phyloP scores from a whole-genome alignment of 768 basidiomycete species.

The Collybia mongolica region DNA sequence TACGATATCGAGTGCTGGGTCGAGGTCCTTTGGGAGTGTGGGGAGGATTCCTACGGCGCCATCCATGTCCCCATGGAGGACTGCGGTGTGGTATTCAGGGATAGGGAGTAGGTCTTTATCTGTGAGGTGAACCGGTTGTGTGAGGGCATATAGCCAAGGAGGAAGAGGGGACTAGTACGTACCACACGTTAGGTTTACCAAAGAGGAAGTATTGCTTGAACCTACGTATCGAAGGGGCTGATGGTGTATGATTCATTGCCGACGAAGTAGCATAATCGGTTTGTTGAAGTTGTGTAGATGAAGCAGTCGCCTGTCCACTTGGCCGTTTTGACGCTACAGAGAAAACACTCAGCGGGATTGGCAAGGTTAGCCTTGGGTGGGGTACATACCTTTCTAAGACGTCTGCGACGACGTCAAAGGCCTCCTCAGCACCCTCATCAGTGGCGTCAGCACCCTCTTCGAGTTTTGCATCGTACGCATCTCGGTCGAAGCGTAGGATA shows the following conservation, averaged over 20 bases:
- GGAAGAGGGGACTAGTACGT: slow-evolving; percentile 70
- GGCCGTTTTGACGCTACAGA: slow-evolving; percentile 79
- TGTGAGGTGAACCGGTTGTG: slow-evolving; percentile 94
- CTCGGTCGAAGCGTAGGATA: slow-evolving; percentile 85
- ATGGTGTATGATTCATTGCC: slow-evolving; percentile 95
- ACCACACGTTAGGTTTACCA: background rate
- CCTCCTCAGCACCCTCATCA: slow-evolving; percentile 96
- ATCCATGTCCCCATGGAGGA: slow-evolving; percentile 87
- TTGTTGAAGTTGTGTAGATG: slow-evolving; percentile 88
- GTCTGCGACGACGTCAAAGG: slow-evolving; percentile 91
- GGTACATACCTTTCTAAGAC: slow-evolving; percentile 67
- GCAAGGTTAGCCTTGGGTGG: background rate
- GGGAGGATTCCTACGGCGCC: slow-evolving; percentile 81
- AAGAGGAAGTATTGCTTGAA: slow-evolving; percentile 13
- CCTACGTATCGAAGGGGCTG: slow-evolving; percentile 92
- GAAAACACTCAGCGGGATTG: background rate
- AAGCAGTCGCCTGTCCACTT: slow-evolving; percentile 99
- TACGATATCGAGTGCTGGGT: slow-evolving; percentile 77
- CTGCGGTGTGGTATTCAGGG: slow-evolving; percentile 96
- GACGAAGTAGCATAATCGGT: slow-evolving; percentile 92
- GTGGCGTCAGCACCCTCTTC: slow-evolving; percentile 73
- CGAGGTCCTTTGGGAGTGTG: slow-evolving; percentile 84
- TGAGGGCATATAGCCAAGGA: slow-evolving; percentile 91
- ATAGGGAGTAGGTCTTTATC: slow-evolving; percentile 89
- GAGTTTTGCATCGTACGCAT: slow-evolving; percentile 78